Conservation (phyloP, 805 yeast species). For the Brettanomyces bruxellensis region DNA sequence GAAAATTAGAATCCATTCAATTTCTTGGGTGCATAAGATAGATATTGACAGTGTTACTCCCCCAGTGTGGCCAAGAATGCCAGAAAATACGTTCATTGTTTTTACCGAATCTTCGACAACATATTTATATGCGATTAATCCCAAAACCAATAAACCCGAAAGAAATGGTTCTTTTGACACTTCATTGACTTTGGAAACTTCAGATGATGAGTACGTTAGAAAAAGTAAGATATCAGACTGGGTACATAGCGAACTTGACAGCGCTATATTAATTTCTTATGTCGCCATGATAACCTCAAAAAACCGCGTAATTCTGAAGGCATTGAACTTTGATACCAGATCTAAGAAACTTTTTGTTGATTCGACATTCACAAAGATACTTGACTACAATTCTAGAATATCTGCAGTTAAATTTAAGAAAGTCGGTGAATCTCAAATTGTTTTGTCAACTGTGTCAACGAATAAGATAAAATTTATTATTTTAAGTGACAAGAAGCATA, state of each 20-base stretch:
- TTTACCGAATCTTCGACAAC: constrained; percentile 6
- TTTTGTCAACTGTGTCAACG: constrained; percentile 1
- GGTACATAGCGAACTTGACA: constrained; percentile 1
- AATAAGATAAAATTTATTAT: background rate
- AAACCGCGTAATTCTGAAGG: constrained; percentile 6
- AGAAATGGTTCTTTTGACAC: constrained; percentile 3
- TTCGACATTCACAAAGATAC: background rate
- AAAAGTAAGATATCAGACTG: constrained; percentile 8
- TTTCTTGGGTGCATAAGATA: constrained; percentile 8
- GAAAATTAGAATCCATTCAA: constrained; percentile 7
- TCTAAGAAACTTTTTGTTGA: background rate
- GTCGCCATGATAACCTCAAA: constrained; percentile 6
- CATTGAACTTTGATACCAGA: background rate
- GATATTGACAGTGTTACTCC: constrained; percentile 1
- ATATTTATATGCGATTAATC: constrained; percentile 6
- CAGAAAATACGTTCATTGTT: constrained; percentile 6
- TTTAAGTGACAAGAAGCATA: background rate
- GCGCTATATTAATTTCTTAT: background rate
- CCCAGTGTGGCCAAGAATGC: constrained; percentile 8
- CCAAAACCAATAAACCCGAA: background rate
- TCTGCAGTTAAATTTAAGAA: constrained; percentile 1
- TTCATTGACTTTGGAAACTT: background rate
- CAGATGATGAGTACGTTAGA: constrained; percentile 7
- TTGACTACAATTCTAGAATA: background rate
- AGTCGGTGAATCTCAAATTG: background rate